Percentiles rank a stretch among this genome's conserved stretches.
These are phyloP conservation scores for Phytophthora sansomeana DNA, from an alignment of 352 stramenopile species.

Conservation along the genomic window DNA sequence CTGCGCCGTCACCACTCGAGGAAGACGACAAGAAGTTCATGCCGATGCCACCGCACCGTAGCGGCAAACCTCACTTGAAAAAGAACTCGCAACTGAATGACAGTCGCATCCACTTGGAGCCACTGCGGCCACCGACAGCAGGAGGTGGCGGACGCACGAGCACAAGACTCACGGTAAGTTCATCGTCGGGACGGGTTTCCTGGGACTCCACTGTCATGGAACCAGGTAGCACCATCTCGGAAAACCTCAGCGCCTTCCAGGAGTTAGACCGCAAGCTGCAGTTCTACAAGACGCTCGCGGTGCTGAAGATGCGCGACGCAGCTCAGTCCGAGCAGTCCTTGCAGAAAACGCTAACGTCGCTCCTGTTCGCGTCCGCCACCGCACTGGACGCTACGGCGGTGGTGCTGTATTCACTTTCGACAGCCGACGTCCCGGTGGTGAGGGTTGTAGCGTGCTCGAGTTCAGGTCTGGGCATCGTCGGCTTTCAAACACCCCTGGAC, in stretches of 20 bases:
- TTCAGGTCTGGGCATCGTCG: conserved; percentile 38
- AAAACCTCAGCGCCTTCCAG: conserved; percentile 45
- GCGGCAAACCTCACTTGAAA: conserved; percentile 54
- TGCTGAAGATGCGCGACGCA: conserved; percentile 56
- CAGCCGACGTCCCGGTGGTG: conserved; percentile 32
- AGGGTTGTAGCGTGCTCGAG: conserved; percentile 65
- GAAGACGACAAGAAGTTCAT: conserved; percentile 44
- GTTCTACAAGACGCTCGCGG: conserved; percentile 68
- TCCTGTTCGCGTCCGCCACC: conserved; percentile 48
- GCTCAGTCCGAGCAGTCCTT: conserved; percentile 51
- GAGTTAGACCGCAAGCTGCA: conserved; percentile 55
- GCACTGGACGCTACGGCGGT: conserved; percentile 57
- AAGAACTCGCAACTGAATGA: conserved; percentile 59
- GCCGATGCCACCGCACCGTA: conserved; percentile 62
- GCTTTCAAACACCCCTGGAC: conserved; percentile 59
- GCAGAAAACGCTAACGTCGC: conserved; percentile 49
- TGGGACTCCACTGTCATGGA: conserved; percentile 53
- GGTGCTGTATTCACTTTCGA: conserved; percentile 66
- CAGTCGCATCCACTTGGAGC: conserved; percentile 71
- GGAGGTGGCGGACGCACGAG: conserved; percentile 22
- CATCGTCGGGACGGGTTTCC: conserved; percentile 50
- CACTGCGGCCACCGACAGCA: conserved; percentile 54
- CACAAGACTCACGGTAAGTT: conserved; percentile 42
- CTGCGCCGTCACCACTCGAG: conserved; percentile 31
- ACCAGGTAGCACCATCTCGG: conserved; percentile 41